Conservation (phyloP, 768 basidiomycete species). For the Collybia sordida region DNA sequence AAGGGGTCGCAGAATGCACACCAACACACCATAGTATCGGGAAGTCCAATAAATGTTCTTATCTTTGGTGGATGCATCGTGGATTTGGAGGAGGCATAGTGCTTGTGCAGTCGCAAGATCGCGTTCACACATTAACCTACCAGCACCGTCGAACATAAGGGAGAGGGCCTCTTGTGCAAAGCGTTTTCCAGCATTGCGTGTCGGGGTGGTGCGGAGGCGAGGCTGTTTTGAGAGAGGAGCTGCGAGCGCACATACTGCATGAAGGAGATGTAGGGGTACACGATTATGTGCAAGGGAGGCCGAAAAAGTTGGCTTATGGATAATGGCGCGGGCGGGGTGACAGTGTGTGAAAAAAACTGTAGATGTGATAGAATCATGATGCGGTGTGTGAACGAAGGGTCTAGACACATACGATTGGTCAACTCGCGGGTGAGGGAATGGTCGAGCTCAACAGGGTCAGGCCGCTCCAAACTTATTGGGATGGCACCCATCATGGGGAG, state of each 20-base stretch:
- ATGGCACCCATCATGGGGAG: conserved; percentile 37
- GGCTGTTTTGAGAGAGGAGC: conserved; percentile 74
- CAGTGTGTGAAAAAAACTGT: conserved; percentile 82
- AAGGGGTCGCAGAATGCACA: conserved; percentile 10
- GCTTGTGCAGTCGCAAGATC: conserved; percentile 75
- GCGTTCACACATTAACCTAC: conserved; percentile 60
- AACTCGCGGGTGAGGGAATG: conserved; percentile 68
- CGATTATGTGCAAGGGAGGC: conserved; percentile 62
- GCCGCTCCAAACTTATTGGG: conserved; percentile 38
- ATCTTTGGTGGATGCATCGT: conserved; percentile 54
- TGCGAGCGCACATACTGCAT: conserved; percentile 76
- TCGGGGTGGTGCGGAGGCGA: conserved; percentile 52
- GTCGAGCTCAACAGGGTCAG: conserved; percentile 49
- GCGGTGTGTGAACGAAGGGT: conserved; percentile 12
- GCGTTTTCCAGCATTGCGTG: conserved; percentile 54
- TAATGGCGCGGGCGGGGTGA: conserved; percentile 72
- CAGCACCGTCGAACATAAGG: conserved; percentile 71
- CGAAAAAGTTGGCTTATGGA: conserved; percentile 79
- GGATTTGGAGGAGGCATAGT: conserved; percentile 67
- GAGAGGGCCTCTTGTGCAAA: conserved; percentile 63
- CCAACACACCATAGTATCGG: conserved; percentile 49
- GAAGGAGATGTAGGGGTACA: conserved; percentile 69
- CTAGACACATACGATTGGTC: conserved; percentile 58
- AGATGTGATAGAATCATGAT: conserved; percentile 9
- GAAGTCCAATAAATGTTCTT: conserved; percentile 35